Evolutionary conservation across 2,329 filamentous ascomycete genomes (phyloP).

Genomic region (Hypocrella siamensis): DNA sequence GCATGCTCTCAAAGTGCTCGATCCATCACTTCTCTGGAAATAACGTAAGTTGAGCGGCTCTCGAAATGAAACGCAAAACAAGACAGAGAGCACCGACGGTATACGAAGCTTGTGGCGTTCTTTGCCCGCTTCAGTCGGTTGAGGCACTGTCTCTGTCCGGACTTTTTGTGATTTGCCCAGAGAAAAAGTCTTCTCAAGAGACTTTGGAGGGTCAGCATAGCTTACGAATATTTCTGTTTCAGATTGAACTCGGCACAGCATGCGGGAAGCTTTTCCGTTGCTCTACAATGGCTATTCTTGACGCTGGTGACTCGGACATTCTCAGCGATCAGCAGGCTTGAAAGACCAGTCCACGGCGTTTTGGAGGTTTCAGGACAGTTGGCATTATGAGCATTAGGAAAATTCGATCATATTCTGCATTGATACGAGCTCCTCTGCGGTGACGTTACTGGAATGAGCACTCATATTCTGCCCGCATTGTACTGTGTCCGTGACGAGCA

Average conservation of each 20-base stretch:
- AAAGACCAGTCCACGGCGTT: constrained; percentile 25
- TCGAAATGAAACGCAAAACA: too few species aligned
- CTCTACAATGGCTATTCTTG: constrained; percentile 92
- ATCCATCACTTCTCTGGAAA: constrained; percentile 98
- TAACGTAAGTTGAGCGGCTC: constrained; percentile 99
- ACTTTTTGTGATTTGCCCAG: constrained; percentile 47
- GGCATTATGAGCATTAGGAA: constrained; percentile 17
- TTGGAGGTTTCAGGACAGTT: constrained; percentile 20
- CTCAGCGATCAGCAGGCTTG: constrained; percentile 61
- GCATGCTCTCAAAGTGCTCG: constrained; percentile 81
- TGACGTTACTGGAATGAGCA: neutral
- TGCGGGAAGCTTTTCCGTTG: constrained; percentile 98
- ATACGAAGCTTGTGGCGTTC: neutral
- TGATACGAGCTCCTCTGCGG: neutral
- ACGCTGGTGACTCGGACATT: constrained; percentile 98
- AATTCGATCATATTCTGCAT: constrained; percentile 14
- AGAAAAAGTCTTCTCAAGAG: constrained; percentile 74
- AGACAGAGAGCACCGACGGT: neutral
- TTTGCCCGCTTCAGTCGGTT: neutral
- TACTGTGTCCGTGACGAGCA: too few species aligned
- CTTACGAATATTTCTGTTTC: constrained; percentile 35
- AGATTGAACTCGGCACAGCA: constrained; percentile 97
- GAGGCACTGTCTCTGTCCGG: too few species aligned
- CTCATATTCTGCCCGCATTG: too few species aligned
- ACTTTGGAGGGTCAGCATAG: constrained; percentile 74